Evolutionary conservation across 129 eudicot genomes (phyloP).

Genomic region (Centaurea solstitialis): DNA sequence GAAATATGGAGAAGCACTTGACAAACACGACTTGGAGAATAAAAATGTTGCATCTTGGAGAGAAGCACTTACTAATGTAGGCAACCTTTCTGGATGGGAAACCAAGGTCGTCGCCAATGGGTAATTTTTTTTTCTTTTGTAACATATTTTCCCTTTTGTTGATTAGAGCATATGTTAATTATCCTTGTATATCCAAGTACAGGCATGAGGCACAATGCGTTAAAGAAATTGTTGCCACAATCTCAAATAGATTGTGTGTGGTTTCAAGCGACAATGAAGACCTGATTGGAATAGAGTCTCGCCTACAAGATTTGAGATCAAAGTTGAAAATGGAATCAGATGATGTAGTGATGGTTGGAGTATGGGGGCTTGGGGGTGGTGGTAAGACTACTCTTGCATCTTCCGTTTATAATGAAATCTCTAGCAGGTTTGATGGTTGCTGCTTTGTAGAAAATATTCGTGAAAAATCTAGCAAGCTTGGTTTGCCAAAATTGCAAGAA

Average conservation of each 20-base stretch:
- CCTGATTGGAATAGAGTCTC: constrained; percentile 14
- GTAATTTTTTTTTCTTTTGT: not conserved
- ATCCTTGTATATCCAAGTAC: no score
- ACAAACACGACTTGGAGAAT: not conserved
- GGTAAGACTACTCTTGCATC: constrained; percentile 34
- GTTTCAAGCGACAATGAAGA: not conserved
- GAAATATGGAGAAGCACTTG: constrained; percentile 6
- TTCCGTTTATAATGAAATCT: not conserved
- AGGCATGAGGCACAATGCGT: constrained; percentile 18
- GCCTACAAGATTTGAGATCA: constrained; percentile 2
- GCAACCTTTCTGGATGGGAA: constrained; percentile 16
- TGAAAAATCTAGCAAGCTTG: not conserved
- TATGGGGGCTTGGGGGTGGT: constrained; percentile 25
- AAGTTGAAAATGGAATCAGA: not conserved
- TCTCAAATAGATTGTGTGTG: not conserved
- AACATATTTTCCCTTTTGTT: no score
- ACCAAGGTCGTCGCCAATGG: not conserved
- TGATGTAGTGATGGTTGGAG: constrained; percentile 15
- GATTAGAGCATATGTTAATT: no score
- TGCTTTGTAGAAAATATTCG: not conserved
- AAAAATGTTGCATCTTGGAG: not conserved
- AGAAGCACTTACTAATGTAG: constrained; percentile 8
- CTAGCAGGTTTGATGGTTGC: not conserved
- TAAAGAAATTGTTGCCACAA: constrained; percentile 5
- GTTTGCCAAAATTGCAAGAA: constrained; percentile 5